phyloP scores from a whole-genome alignment of 129 eudicot species.

The Lactuca sativa region DNA sequence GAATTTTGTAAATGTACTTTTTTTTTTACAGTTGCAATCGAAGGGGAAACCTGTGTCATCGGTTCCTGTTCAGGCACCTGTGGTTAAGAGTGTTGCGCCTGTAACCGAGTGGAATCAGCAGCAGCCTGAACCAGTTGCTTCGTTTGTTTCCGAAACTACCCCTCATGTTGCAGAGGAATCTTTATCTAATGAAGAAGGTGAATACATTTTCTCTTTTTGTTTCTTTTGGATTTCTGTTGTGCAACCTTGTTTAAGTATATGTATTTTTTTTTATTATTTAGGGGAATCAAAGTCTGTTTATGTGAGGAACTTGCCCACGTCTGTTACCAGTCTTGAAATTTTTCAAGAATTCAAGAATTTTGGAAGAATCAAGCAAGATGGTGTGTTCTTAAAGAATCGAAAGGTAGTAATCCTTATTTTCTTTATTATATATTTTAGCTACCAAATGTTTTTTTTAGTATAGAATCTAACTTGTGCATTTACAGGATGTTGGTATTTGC shows the following conservation, averaged over 20 bases:
- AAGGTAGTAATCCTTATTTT: slow-evolving; percentile 39
- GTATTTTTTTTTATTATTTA: slow-evolving; percentile 21
- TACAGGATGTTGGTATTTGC: slow-evolving; percentile 87
- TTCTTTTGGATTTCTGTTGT: neutral
- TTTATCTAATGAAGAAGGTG: slow-evolving; percentile 55
- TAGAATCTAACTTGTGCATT: slow-evolving; percentile 17
- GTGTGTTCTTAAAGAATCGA: slow-evolving; percentile 70
- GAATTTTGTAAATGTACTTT: neutral
- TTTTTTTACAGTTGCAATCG: slow-evolving; percentile 50
- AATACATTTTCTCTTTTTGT: neutral
- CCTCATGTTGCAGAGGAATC: slow-evolving; percentile 47
- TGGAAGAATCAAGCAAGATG: slow-evolving; percentile 76
- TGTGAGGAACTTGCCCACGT: slow-evolving; percentile 79
- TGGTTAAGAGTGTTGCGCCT: slow-evolving; percentile 46
- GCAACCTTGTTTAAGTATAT: neutral
- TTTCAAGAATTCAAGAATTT: slow-evolving; percentile 68
- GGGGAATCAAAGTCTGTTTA: slow-evolving; percentile 80
- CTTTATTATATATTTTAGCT: neutral
- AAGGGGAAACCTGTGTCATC: slow-evolving; percentile 58
- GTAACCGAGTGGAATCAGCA: slow-evolving; percentile 52
- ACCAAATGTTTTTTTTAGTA: neutral
- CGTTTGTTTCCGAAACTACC: slow-evolving; percentile 43
- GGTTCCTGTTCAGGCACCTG: slow-evolving; percentile 40
- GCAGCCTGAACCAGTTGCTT: slow-evolving; percentile 46
- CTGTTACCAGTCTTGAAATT: slow-evolving; percentile 57